Evolutionary conservation across 768 basidiomycete species (phyloP), one percentile per base, ranked within the genome.

Genomic region (Melanogaster broomeanus): DNA sequence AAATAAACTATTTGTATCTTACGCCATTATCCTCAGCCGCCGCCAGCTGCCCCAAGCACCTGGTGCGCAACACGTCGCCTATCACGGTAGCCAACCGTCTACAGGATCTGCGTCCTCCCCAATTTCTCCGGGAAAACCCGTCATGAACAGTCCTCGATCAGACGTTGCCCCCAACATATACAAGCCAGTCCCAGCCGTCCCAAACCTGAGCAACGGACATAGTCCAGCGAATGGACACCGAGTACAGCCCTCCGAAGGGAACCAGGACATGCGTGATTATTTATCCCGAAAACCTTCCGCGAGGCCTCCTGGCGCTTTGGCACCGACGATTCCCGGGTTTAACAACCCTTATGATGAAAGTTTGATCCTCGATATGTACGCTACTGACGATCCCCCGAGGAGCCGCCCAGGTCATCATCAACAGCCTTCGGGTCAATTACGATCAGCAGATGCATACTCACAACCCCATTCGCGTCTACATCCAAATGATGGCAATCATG

Each of bases 121-220:
- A 0, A 55, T 33, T 12, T 49, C 61, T 24, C n/a, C 51, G 15
- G 55, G 46, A 22, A 70, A 49, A 51, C 53, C 53, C 16, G n/a
- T 38, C 24, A 16, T 22, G 25, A 2, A 25, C 16, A 47, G 38
- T 45, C 43, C 46, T 19, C 64, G 55, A 33, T 45, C 62, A 3
- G 67, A 69, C 21, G 9, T 47, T 15, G 16, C 18, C 4, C 56
- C 59, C 2, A 69, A 67, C 28, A 35, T 70, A 15, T 55, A 67
- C 55, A 69, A 69, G 48, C 67, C 67, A 12, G 67, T 69, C 4
- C 67, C 67, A 7, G 59, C 67, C 2, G 57, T 69, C 10, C 67
- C 67, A 2, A 28, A 46, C 6, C 50, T 51, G 18, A 7, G 43
- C 5, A 61, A 61, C n/a, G 56, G 56, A 10, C 45, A 48, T 6